These are phyloP conservation scores for Phytophthora pistaciae DNA, from an alignment of 352 stramenopile genomes.

Conservation along the genomic window DNA sequence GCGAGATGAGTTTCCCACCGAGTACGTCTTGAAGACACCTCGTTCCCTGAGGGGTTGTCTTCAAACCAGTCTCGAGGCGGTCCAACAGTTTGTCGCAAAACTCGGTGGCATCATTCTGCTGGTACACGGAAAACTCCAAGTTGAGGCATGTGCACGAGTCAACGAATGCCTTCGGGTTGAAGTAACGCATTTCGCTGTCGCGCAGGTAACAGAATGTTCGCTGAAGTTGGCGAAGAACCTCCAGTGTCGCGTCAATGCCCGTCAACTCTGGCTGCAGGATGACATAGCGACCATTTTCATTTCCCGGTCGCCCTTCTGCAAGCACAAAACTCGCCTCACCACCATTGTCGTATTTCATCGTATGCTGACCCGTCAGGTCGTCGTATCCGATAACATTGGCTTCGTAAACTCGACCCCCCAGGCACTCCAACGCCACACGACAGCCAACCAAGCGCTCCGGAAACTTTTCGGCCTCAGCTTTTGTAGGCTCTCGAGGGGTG, in stretches of 20 bases:
- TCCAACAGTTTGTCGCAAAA: conserved; percentile 99
- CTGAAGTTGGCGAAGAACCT: conserved; percentile 90
- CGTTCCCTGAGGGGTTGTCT: conserved; percentile 87
- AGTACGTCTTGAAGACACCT: conserved; percentile 81
- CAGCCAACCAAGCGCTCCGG: conserved; percentile 77
- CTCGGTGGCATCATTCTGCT: conserved; percentile 99
- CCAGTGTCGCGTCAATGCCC: conserved; percentile 84
- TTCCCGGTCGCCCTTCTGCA: conserved; percentile 93
- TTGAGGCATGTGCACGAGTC: conserved; percentile 91
- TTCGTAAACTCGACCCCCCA: conserved; percentile 95
- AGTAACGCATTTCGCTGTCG: conserved; percentile 89
- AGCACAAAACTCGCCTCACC: conserved; percentile 91
- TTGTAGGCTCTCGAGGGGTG: conserved; percentile 78
- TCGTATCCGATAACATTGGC: conserved; percentile 93
- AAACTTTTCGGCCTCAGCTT: conserved; percentile 90
- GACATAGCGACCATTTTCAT: conserved; percentile 96
- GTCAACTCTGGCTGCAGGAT: conserved; percentile 84
- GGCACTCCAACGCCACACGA: conserved; percentile 93
- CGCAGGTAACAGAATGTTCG: conserved; percentile 91
- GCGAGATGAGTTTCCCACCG: conserved; percentile 86
- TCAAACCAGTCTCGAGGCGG: conserved; percentile 96
- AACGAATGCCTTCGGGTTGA: conserved; percentile 90
- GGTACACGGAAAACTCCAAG: conserved; percentile 96
- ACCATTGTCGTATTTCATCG: conserved; percentile 89
- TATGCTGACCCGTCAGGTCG: conserved; percentile 74